Evolutionary conservation across 805 yeast genomes (phyloP).

Genomic region (Nakazawaea pomicola): DNA sequence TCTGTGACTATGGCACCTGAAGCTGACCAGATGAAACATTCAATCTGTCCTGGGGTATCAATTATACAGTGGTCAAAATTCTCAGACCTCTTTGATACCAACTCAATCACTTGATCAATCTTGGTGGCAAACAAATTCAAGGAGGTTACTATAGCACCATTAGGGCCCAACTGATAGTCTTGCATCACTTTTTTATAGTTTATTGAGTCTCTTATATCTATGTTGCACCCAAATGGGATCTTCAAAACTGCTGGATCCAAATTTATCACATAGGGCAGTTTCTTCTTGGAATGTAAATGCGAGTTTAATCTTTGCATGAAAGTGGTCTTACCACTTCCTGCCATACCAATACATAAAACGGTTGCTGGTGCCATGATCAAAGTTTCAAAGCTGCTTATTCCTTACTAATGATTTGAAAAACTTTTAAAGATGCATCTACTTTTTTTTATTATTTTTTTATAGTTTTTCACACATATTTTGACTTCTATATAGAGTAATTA

Average conservation of each 20-base stretch:
- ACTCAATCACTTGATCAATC: conserved; percentile 86
- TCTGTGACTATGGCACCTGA: conserved; percentile 96
- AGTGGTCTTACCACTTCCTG: conserved; percentile 91
- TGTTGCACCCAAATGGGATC: conserved; percentile 91
- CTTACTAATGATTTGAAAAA: not conserved
- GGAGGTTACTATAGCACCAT: conserved; percentile 97
- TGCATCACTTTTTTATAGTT: conserved; percentile 96
- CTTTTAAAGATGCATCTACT: not conserved
- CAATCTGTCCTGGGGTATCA: conserved; percentile 99
- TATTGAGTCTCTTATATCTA: conserved; percentile 93
- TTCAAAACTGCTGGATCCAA: conserved; percentile 94
- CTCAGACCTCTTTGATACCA: conserved; percentile 74
- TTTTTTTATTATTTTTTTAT: not conserved
- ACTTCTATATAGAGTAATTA: not conserved
- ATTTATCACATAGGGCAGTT: conserved; percentile 87
- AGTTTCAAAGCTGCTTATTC: not conserved
- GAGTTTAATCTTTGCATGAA: conserved; percentile 93
- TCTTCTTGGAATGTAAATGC: conserved; percentile 67
- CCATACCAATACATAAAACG: conserved; percentile 38
- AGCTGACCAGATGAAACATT: conserved; percentile 98
- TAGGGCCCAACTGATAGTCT: conserved; percentile 91
- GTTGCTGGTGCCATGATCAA: conserved; percentile 28
- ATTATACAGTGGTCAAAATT: conserved; percentile 66
- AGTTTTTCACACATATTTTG: not conserved
- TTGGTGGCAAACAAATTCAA: conserved; percentile 89